A percentile compares a stretch with the other conserved stretches of the same genome.
These are phyloP conservation scores for Nitzschia palea DNA, from an alignment of 108 stramenopile species.

Conservation along the genomic window DNA sequence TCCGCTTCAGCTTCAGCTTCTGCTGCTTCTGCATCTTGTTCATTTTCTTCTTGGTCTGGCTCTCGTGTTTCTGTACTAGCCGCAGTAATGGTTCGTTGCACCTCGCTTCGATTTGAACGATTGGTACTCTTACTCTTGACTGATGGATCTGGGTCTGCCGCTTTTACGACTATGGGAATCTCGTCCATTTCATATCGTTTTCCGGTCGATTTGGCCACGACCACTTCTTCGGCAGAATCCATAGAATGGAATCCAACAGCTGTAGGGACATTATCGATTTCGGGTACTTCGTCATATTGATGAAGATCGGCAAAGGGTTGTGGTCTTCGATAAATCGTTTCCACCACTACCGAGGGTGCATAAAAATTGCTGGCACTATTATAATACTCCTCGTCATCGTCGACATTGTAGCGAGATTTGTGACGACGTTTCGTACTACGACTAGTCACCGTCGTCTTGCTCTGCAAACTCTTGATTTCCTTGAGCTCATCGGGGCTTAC, in stretches of 20 bases:
- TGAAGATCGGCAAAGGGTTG: conserved; percentile 20
- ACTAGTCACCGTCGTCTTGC: too few species aligned
- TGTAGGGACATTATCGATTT: conserved; percentile 19
- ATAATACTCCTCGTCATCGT: not conserved
- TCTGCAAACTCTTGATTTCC: too few species aligned
- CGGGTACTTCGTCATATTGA: conserved; percentile 12
- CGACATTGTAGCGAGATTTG: too few species aligned
- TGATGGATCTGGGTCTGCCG: not conserved
- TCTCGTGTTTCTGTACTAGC: not conserved
- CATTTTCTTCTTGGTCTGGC: not conserved
- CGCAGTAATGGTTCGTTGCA: not conserved
- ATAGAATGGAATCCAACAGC: conserved; percentile 23
- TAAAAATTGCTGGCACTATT: conserved; percentile 1
- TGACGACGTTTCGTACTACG: too few species aligned
- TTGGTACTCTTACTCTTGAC: not conserved
- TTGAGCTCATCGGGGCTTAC: too few species aligned
- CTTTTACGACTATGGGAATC: not conserved
- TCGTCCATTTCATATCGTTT: conserved; percentile 1
- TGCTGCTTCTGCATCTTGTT: not conserved
- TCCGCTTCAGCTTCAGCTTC: conserved; percentile 7
- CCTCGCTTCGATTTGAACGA: not conserved
- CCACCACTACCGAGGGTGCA: conserved; percentile 14
- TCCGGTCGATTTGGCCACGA: not conserved
- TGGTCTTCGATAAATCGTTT: conserved; percentile 19
- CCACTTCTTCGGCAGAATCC: conserved; percentile 21